These are phyloP conservation scores for Colletotrichum sp. DNA, from an alignment of 2,329 filamentous ascomycete genomes.

Conservation along the genomic window DNA sequence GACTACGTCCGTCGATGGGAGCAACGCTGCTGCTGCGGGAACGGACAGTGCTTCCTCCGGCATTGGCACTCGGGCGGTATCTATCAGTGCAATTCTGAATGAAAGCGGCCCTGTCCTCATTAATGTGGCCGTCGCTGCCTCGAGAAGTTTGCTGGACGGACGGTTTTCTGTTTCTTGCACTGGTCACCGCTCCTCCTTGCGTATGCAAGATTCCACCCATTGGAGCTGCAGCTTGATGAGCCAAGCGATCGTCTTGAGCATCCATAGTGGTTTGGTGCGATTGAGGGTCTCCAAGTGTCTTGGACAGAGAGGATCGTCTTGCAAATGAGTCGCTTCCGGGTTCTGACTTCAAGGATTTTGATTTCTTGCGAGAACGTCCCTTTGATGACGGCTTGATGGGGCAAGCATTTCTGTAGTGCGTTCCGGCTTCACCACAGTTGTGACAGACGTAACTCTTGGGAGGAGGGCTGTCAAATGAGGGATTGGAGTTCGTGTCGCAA, in stretches of 20 bases:
- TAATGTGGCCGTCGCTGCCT: not conserved
- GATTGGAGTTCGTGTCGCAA: conserved; percentile 14
- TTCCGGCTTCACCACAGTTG: conserved; percentile 16
- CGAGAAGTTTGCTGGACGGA: not conserved
- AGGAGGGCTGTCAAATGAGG: not conserved
- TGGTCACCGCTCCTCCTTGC: not conserved
- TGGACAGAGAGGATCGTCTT: not conserved
- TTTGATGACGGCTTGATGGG: not conserved
- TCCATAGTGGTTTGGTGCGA: not conserved
- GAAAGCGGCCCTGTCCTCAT: not conserved
- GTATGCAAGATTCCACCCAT: not conserved
- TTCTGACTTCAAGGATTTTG: not conserved
- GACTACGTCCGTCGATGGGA: not conserved
- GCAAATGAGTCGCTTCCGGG: not conserved
- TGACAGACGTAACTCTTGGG: conserved; percentile 21
- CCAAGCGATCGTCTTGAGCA: not conserved
- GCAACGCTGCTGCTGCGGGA: not conserved
- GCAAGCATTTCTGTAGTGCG: conserved; percentile 22
- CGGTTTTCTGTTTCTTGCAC: not conserved
- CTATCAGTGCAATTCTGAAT: not conserved
- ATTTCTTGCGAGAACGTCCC: not conserved
- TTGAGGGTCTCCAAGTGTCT: not conserved
- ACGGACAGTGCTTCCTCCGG: not conserved
- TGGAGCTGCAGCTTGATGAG: not conserved
- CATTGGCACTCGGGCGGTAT: not conserved